phyloP scores from a whole-genome alignment of 2,329 filamentous ascomycete genomes.

The Chaetomium sp. region DNA sequence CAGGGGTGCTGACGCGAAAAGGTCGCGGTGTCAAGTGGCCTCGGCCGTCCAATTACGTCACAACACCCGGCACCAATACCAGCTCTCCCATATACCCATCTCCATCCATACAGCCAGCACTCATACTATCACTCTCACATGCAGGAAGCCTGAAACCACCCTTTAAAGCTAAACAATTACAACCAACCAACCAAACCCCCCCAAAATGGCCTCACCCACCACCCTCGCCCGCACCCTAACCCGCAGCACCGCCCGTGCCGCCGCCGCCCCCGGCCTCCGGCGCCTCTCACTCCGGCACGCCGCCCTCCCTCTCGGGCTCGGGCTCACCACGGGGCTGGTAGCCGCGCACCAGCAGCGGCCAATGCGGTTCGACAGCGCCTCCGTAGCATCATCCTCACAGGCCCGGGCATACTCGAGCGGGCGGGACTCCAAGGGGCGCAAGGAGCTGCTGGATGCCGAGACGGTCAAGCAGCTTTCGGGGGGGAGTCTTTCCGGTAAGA shows the following conservation, averaged over 20 bases:
- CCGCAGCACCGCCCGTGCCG: constrained; percentile 4
- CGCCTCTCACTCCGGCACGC: constrained; percentile 2
- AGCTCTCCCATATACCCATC: neutral
- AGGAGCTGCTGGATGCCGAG: constrained; percentile 39
- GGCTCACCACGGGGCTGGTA: constrained; percentile 34
- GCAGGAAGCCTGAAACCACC: neutral
- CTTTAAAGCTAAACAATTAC: neutral
- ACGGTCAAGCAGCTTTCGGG: constrained; percentile 55
- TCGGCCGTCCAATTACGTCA: constrained; percentile 9
- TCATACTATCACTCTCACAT: neutral
- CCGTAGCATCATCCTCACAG: neutral
- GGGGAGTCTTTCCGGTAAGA: constrained; percentile 55
- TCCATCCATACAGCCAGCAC: neutral
- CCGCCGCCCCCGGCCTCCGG: neutral
- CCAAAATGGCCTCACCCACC: constrained; percentile 7
- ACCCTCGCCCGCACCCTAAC: constrained; percentile 16
- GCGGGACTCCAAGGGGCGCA: constrained; percentile 9
- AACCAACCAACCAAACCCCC: neutral
- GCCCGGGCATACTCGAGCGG: constrained; percentile 20
- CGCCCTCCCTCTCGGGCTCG: constrained; percentile 11
- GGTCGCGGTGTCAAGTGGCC: constrained; percentile 7
- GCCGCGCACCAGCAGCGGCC: constrained; percentile 37
- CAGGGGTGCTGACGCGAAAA: neutral
- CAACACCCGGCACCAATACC: constrained; percentile 1
- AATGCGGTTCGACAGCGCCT: constrained; percentile 34